Conservation (phyloP, 768 basidiomycete species). For the Chalciporus pseudorubinellus region DNA sequence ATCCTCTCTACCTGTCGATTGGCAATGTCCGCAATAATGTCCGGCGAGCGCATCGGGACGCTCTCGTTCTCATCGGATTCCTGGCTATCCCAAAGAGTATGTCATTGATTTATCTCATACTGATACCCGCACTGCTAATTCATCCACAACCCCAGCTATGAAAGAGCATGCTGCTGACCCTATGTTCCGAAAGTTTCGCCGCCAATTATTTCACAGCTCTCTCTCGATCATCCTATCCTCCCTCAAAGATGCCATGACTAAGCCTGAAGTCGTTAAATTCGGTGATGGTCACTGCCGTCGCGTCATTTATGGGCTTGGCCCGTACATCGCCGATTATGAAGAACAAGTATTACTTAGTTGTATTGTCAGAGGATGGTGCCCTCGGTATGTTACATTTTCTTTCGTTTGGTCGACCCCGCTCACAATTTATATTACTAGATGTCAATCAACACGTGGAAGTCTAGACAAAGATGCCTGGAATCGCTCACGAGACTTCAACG, state of each 20-base stretch:
- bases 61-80: not conserved
- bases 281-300: not conserved
- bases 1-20: not conserved
- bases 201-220: not conserved
- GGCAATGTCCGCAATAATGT: not conserved
- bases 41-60: not conserved
- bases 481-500: too few relatives aligned
- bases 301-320: not conserved
- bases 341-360: not conserved
- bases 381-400: not conserved
- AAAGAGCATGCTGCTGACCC: too few relatives aligned
- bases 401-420: too few relatives aligned
- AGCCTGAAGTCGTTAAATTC: not conserved
- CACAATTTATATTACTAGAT: too few relatives aligned
- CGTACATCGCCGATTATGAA: not conserved
- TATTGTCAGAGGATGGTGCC: not conserved
- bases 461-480: too few relatives aligned
- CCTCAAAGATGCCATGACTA: not conserved
- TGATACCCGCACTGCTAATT: not conserved
- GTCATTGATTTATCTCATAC: not conserved
- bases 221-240: not conserved
- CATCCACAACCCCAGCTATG: too few relatives aligned
- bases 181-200: conserved; percentile 2
- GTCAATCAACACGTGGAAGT: too few relatives aligned
- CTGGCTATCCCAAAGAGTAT: not conserved